These are phyloP conservation scores for Gracilaria caudata DNA, from an alignment of 23 red algal species.

Conservation along the genomic window DNA sequence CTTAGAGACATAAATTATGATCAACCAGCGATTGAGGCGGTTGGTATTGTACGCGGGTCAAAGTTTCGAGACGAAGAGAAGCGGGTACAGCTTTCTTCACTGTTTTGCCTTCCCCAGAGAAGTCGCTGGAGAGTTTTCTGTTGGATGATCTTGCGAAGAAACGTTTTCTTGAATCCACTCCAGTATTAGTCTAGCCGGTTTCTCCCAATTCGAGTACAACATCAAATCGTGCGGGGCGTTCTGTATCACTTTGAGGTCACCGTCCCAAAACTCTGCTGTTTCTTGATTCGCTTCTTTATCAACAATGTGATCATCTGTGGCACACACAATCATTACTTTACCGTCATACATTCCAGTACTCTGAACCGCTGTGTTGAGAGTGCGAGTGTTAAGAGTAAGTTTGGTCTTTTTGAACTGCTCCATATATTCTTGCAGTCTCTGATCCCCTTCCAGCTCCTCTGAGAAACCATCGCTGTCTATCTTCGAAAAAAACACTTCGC, in stretches of 20 bases:
- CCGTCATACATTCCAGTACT: slow-evolving; percentile 2
- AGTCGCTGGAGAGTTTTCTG: neutral
- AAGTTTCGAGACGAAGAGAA: neutral
- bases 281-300: slow-evolving; percentile 53
- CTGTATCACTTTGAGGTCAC: slow-evolving; percentile 18
- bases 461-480: slow-evolving; percentile 27
- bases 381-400: slow-evolving; percentile 3
- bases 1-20: too few species aligned
- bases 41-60: too few species aligned
- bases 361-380: slow-evolving; percentile 24
- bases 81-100: neutral
- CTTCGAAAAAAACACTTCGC: slow-evolving; percentile 55
- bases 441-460: slow-evolving; percentile 49
- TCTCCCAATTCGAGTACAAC: slow-evolving; percentile 54
- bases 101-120: neutral
- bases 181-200: slow-evolving; percentile 21
- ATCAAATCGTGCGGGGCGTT: slow-evolving; percentile 73
- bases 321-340: slow-evolving; percentile 48
- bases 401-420: slow-evolving; percentile 5
- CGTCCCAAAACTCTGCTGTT: slow-evolving; percentile 60
- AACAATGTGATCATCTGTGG: slow-evolving; percentile 42
- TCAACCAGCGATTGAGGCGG: too few species aligned
- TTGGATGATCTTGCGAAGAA: neutral
- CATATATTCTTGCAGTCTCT: slow-evolving; percentile 29
- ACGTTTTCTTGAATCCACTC: slow-evolving; percentile 42